Base-by-base conservation (phyloP, 108 stramenopile species). In the Fistulifera solaris region DNA sequence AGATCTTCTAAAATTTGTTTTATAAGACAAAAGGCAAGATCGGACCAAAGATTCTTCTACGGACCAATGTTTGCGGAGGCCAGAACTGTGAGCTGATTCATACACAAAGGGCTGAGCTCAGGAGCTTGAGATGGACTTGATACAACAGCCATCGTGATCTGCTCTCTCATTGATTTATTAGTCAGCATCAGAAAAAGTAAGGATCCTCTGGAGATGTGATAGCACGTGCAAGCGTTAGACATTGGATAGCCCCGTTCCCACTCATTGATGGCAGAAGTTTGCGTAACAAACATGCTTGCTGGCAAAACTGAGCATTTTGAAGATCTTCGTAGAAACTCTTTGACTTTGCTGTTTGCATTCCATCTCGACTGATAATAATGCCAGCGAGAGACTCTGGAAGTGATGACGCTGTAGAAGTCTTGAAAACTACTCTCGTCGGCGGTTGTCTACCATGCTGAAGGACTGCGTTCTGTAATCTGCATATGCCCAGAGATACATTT, bases 381-480 rank as follows among this genome's bases (percentile, higher is more conserved):
- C 63, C 17, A 19, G 77, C 75, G 24, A 82, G 55, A 16, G 65
- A 64, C 3, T 69, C 60, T 40, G 80, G 45, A 25, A 86, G 65
- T 4, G 71, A 59, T 15, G 42, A 31, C 18, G 67, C 53, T n/a
- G 67, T 57, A 10, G 66, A 63, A 11, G 67, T 55, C 45, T 75
- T 63, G 55, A 82, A 65, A 38, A 35, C 8, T 8, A 35, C 21
- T 42, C 65, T 45, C 63, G 68, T 19, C 51, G 51, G 23, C 74
- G 49, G 19, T 69, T 48, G 19, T 8, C 31, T 35, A 35, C 31
- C 31, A 8, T 35, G 31, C 31, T 22, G 26, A 19, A 50, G 22
- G 23, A 50, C 26, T 4, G 83, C 75, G 50, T 78, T 85, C 57
- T 81, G 79, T 10, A 22, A 5, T 5, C 44, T 18, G 44, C 17